A percentile compares a stretch with the other conserved stretches of the same genome.
These are phyloP conservation scores for Rachicladosporium sp. DNA, from an alignment of 2,329 filamentous ascomycete genomes.

Conservation along the genomic window DNA sequence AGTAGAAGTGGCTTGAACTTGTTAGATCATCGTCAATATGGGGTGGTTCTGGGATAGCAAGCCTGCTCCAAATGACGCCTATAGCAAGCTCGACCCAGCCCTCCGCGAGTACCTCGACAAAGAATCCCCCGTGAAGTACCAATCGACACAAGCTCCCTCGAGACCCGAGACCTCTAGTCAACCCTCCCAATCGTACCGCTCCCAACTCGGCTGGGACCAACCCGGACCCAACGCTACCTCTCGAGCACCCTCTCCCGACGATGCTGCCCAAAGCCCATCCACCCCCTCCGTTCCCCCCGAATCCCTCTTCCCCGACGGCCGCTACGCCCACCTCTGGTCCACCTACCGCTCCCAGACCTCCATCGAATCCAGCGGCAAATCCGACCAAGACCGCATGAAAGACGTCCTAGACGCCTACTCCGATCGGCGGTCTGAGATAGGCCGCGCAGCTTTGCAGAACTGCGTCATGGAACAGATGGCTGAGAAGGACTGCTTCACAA, in stretches of 20 bases:
- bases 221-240: conserved; percentile 12
- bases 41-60: conserved; percentile 50
- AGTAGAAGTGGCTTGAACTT: no score
- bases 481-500: conserved; percentile 69
- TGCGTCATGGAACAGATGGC: conserved; percentile 78
- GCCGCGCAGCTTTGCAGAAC: conserved; percentile 78
- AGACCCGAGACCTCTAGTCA: conserved; percentile 3
- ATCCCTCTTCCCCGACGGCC: conserved; percentile 55
- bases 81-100: conserved; percentile 66
- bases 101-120: conserved; percentile 74
- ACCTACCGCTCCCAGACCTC: conserved; percentile 64
- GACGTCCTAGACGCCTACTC: conserved; percentile 77
- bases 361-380: conserved; percentile 56
- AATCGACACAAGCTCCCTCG: conserved; percentile 10
- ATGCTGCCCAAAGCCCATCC: conserved; percentile 16
- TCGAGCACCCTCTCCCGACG: conserved; percentile 1
- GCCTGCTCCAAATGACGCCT: conserved; percentile 43
- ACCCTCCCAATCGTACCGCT: conserved; percentile 19
- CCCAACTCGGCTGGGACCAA: conserved; percentile 17
- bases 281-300: conserved; percentile 33
- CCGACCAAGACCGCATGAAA: conserved; percentile 66
- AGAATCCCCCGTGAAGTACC: conserved; percentile 65
- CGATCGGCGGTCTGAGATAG: conserved; percentile 64
- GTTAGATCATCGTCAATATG: conserved; percentile 28
- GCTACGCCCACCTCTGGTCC: conserved; percentile 84